phyloP scores from a whole-genome alignment of 148 eudicot genomes.

The Agrostemma githago region DNA sequence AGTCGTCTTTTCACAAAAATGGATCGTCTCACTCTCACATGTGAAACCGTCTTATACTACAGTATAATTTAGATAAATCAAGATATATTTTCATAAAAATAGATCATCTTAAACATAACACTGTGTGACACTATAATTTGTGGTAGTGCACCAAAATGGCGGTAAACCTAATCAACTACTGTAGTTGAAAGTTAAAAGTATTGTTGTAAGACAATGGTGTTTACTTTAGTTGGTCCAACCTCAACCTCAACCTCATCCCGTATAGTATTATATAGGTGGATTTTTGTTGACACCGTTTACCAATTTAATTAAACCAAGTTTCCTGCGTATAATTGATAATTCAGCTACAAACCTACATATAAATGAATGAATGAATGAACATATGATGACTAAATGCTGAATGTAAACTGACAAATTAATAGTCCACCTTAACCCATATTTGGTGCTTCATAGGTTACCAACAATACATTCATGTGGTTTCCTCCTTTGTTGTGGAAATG shows the following conservation, averaged over 20 bases:
- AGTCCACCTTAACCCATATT: background rate
- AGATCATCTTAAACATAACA: no score
- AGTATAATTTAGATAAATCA: no score
- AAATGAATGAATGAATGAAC: no score
- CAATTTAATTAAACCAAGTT: background rate
- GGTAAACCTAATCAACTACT: background rate
- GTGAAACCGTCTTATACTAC: no score
- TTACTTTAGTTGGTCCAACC: background rate
- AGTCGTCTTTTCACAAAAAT: no score
- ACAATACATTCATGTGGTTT: background rate
- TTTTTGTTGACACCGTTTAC: background rate
- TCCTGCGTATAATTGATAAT: no score
- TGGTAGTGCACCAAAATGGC: background rate
- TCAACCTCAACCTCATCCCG: background rate
- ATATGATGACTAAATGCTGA: background rate
- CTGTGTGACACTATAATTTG: no score
- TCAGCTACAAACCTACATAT: background rate
- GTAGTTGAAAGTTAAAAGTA: no score
- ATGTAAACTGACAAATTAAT: background rate
- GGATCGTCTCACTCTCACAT: no score
- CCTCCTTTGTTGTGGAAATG: background rate
- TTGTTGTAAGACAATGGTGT: no score
- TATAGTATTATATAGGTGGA: background rate
- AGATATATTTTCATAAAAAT: no score
- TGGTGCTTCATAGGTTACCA: background rate